These are phyloP conservation scores for Eimeria necatrix DNA, from an alignment of 169 alveolate species.

Conservation along the genomic window DNA sequence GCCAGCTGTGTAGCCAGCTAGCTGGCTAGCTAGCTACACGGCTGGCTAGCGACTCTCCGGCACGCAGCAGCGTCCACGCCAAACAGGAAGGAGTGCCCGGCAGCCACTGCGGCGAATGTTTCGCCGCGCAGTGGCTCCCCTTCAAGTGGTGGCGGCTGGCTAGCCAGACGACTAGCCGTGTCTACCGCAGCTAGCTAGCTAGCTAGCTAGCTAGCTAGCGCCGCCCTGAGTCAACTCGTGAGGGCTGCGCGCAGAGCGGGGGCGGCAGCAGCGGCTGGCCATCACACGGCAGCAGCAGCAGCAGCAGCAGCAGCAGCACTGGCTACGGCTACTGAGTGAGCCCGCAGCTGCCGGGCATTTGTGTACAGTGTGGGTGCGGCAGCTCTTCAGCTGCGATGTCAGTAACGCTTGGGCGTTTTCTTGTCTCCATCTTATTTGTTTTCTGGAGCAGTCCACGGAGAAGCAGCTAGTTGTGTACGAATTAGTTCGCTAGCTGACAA, in stretches of 20 bases:
- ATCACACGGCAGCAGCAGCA: not conserved
- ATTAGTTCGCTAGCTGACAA: not conserved
- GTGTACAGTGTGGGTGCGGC: too few relatives aligned
- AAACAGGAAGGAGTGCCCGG: not conserved
- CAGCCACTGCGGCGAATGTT: not conserved
- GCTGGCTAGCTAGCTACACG: not conserved
- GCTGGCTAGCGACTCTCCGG: not conserved
- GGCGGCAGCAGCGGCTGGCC: not conserved
- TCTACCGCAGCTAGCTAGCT: not conserved
- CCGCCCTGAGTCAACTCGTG: not conserved
- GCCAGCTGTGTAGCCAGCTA: not conserved
- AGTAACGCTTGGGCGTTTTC: too few relatives aligned
- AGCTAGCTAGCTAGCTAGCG: not conserved
- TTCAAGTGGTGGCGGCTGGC: not conserved
- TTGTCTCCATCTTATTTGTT: too few relatives aligned
- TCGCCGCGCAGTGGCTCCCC: not conserved
- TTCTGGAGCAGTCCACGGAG: too few relatives aligned
- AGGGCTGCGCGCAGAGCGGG: not conserved
- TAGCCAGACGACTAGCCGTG: not conserved
- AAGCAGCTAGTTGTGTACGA: too few relatives aligned
- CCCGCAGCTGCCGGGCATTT: too few relatives aligned
- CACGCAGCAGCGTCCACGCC: not conserved
- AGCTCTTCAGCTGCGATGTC: too few relatives aligned
- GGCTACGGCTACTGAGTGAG: too few relatives aligned
- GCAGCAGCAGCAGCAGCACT: not conserved